Evolutionary conservation across 108 stramenopile species (phyloP).

Genomic region (Fistulifera pelliculosa): DNA sequence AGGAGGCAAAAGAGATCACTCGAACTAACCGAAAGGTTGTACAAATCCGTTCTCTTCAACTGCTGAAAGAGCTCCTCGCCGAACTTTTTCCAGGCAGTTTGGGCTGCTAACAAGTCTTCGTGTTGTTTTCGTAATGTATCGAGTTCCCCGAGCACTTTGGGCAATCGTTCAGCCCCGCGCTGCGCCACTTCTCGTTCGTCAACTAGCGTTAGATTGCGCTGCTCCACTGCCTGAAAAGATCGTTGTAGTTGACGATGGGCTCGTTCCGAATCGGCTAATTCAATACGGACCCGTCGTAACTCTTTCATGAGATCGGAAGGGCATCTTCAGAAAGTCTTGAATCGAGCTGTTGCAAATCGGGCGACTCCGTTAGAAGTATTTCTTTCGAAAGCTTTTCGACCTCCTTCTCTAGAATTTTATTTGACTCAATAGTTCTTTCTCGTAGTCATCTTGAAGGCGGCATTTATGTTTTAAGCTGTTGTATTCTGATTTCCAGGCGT

Average conservation of each 20-base stretch:
- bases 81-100: slow-evolving; percentile 43
- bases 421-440: background rate
- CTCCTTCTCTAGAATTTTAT: background rate
- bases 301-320: slow-evolving; percentile 30
- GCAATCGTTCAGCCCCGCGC: slow-evolving; percentile 23
- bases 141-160: slow-evolving; percentile 36
- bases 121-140: slow-evolving; percentile 5
- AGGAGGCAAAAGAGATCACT: background rate
- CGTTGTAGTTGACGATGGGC: slow-evolving; percentile 52
- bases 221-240: slow-evolving; percentile 27
- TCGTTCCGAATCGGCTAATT: slow-evolving; percentile 67
- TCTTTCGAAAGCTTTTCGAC: background rate
- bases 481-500: slow-evolving; percentile 1
- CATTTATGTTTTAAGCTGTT: background rate
- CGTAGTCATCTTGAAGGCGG: background rate
- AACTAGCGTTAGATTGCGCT: slow-evolving; percentile 27
- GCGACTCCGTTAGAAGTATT: background rate
- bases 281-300: slow-evolving; percentile 40
- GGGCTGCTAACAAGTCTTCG: slow-evolving; percentile 28
- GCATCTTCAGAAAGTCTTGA: slow-evolving; percentile 15
- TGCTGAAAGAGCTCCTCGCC: slow-evolving; percentile 1
- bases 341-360: background rate
- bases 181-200: slow-evolving; percentile 38
- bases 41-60: background rate
- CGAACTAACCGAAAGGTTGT: background rate